Percentiles rank a stretch among this genome's conserved stretches.
phyloP scores from a whole-genome alignment of 805 yeast species.

The Lachancea cidri region DNA sequence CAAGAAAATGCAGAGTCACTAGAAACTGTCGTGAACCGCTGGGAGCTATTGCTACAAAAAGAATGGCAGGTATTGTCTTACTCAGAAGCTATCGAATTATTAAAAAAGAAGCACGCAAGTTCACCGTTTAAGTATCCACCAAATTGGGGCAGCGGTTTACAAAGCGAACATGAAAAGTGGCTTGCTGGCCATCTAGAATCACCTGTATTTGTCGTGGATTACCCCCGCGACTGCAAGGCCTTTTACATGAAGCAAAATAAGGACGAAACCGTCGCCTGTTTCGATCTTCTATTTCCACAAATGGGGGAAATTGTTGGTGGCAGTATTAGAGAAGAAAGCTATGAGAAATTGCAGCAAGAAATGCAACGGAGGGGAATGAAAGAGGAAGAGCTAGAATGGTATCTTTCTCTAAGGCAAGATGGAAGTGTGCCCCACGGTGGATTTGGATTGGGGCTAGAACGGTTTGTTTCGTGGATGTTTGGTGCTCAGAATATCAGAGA shows the following conservation, averaged over 20 bases:
- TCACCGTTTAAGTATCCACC: slow-evolving; percentile 40
- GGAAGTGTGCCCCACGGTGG: slow-evolving; percentile 96
- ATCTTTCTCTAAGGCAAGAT: slow-evolving; percentile 60
- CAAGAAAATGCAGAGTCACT: slow-evolving; percentile 18
- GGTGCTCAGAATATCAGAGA: slow-evolving; percentile 80
- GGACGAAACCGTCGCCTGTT: slow-evolving; percentile 75
- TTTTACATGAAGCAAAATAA: slow-evolving; percentile 76
- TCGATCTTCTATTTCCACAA: slow-evolving; percentile 82
- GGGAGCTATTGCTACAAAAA: slow-evolving; percentile 47
- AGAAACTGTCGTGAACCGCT: slow-evolving; percentile 42
- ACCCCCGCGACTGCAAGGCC: slow-evolving; percentile 75
- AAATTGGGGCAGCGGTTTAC: slow-evolving; percentile 66
- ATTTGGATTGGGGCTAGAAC: slow-evolving; percentile 90
- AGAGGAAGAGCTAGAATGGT: slow-evolving; percentile 64
- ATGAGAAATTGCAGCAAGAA: slow-evolving; percentile 41
- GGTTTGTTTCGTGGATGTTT: slow-evolving; percentile 67
- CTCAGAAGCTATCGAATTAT: slow-evolving; percentile 60
- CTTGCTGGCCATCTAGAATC: slow-evolving; percentile 65
- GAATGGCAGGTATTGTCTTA: slow-evolving; percentile 74
- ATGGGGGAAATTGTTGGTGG: slow-evolving; percentile 96
- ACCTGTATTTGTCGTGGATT: slow-evolving; percentile 87
- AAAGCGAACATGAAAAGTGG: slow-evolving; percentile 89
- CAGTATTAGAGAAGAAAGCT: slow-evolving; percentile 76
- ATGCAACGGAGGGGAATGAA: slow-evolving; percentile 56
- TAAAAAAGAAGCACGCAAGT: slow-evolving; percentile 33